These are phyloP conservation scores for Apiotrichum domesticum DNA, from an alignment of 1,284 basidiomycete species.

Conservation along the genomic window DNA sequence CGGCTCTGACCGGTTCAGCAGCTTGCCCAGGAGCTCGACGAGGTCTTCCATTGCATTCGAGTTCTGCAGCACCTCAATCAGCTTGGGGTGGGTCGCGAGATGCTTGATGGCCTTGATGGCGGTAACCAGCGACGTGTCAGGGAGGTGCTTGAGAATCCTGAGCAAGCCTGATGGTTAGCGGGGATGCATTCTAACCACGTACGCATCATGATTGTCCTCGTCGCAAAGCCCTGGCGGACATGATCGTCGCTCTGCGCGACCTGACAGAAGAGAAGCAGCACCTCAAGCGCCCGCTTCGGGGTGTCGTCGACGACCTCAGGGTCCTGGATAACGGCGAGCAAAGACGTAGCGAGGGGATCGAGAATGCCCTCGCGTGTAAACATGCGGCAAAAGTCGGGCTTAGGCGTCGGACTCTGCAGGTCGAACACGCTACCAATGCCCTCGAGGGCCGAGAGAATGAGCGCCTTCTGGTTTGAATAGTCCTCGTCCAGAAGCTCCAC, in stretches of 20 bases:
- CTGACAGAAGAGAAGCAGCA: constrained; percentile 87
- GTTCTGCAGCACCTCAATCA: constrained; percentile 90
- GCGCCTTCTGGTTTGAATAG: constrained; percentile 77
- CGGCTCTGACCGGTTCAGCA: constrained; percentile 68
- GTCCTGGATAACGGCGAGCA: constrained; percentile 76
- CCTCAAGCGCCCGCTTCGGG: constrained; percentile 82
- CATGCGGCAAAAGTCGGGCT: constrained; percentile 98
- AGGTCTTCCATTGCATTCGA: constrained; percentile 91
- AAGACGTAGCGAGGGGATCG: constrained; percentile 82
- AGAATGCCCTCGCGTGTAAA: constrained; percentile 91
- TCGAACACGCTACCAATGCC: constrained; percentile 94
- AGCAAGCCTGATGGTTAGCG: constrained; percentile 59
- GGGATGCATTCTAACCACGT: constrained; percentile 41
- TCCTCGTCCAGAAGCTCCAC: constrained; percentile 96
- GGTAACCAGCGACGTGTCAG: constrained; percentile 75
- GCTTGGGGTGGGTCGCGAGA: constrained; percentile 80
- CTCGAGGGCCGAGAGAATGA: constrained; percentile 90
- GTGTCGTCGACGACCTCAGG: constrained; percentile 64
- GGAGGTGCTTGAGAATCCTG: constrained; percentile 72
- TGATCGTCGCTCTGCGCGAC: constrained; percentile 90
- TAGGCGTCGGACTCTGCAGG: constrained; percentile 83
- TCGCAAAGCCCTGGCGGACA: constrained; percentile 83
- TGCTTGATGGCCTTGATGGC: constrained; percentile 95
- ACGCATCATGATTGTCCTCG: constrained; percentile 82
- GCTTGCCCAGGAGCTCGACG: constrained; percentile 73